A percentile compares a stretch with the other conserved stretches of the same genome.
Conservation (phyloP, 1,284 basidiomycete genomes). For the Ganoderma leucocontextum region DNA sequence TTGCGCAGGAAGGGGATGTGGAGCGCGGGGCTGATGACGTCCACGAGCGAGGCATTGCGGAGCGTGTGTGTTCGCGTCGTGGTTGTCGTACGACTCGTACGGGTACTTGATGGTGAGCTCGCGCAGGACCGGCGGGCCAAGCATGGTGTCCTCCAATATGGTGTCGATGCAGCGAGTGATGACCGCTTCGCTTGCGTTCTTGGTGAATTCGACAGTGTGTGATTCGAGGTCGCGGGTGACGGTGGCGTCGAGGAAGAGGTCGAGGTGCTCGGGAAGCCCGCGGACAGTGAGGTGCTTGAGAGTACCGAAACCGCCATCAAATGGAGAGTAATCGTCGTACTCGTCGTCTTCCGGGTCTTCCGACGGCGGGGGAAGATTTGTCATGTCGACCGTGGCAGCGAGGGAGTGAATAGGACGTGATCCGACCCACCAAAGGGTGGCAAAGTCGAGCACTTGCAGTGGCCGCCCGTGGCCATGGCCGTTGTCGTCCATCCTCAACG, state of each 20-base stretch:
- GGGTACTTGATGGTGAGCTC: neutral
- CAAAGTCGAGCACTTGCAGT: neutral
- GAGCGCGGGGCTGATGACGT: neutral
- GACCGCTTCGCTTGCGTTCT: neutral
- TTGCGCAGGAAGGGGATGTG: neutral
- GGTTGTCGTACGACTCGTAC: neutral
- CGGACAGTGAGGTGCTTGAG: conserved; percentile 2
- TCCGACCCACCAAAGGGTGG: neutral
- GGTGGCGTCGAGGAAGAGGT: neutral
- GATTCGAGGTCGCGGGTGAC: neutral
- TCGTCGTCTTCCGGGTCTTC: neutral
- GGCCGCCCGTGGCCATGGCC: neutral
- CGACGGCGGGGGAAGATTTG: neutral
- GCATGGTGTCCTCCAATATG: neutral
- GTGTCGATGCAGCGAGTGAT: neutral
- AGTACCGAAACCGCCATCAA: neutral
- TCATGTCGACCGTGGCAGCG: neutral
- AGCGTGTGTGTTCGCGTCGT: neutral
- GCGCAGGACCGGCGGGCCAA: neutral
- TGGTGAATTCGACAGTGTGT: neutral
- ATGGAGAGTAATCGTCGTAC: neutral
- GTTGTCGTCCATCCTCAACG: neutral
- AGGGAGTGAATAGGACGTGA: neutral
- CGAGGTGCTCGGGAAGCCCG: neutral
- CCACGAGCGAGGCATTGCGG: neutral